Conservation (phyloP, 2,329 filamentous ascomycete genomes). For the Dactylellina haptotyla region DNA sequence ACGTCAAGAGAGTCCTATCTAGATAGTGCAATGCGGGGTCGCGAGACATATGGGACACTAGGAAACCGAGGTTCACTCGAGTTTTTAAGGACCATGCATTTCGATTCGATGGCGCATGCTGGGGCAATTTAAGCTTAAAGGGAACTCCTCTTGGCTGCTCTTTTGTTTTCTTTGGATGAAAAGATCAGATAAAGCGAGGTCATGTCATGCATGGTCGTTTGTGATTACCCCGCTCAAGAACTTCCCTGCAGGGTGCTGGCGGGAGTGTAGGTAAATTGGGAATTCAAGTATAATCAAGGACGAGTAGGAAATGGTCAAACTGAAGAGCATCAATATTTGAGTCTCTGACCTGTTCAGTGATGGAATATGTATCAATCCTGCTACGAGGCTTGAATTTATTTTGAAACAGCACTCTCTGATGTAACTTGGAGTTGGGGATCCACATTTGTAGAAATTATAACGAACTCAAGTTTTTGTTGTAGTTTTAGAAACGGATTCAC, state of each 20-base stretch:
- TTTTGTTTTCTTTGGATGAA: not conserved
- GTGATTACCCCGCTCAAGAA: conserved; percentile 8
- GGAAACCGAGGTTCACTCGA: not conserved
- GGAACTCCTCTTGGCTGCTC: not conserved
- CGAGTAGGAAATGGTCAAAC: no score
- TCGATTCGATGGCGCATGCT: not conserved
- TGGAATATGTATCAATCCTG: no score
- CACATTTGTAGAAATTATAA: no score
- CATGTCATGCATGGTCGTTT: not conserved
- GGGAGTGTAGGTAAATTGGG: not conserved
- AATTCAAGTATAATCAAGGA: no score
- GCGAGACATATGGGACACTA: no score
- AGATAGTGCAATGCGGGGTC: conserved; percentile 15
- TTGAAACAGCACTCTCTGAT: no score
- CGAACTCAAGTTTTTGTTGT: no score
- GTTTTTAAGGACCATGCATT: not conserved
- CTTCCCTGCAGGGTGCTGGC: not conserved
- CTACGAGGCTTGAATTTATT: no score
- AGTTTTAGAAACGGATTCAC: no score
- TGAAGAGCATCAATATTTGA: no score
- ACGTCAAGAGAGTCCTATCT: conserved; percentile 5
- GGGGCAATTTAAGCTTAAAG: conserved; percentile 10
- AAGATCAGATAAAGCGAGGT: conserved; percentile 5
- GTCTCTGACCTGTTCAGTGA: no score
- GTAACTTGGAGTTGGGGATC: no score